A percentile compares a stretch with the other conserved stretches of the same genome.
Conservation (phyloP, 148 eudicot genomes). For the Persicaria maculosa region DNA sequence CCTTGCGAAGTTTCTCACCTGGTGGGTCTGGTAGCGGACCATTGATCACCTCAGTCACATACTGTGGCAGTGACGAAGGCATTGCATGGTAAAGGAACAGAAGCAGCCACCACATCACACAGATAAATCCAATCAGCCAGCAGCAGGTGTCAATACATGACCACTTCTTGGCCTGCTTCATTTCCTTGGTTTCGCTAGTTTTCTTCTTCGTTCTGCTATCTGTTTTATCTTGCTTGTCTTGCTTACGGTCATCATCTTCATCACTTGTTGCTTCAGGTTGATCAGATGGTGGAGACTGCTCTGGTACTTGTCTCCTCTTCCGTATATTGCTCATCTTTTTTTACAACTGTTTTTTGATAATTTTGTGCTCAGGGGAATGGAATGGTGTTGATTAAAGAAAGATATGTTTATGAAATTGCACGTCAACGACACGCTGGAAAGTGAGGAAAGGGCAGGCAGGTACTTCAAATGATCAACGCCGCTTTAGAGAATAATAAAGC, state of each 20-base stretch:
- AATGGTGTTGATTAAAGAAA: neutral
- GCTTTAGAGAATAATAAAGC: neutral
- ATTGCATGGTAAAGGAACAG: constrained; percentile 63
- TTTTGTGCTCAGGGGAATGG: neutral
- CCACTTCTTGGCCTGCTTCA: constrained; percentile 29
- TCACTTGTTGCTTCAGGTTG: constrained; percentile 5
- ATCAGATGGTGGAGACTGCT: constrained; percentile 9
- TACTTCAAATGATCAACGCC: neutral
- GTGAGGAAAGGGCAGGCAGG: neutral
- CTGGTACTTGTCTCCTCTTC: constrained; percentile 2
- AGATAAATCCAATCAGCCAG: constrained; percentile 65
- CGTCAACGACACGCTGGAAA: neutral
- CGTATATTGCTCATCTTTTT: constrained; percentile 2
- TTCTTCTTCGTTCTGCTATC: neutral
- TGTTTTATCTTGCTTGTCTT: neutral
- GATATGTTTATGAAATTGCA: neutral
- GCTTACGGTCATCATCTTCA: neutral
- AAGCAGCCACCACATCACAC: constrained; percentile 64
- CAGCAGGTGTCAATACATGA: constrained; percentile 71
- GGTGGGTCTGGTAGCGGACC: constrained; percentile 88
- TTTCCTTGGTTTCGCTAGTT: neutral
- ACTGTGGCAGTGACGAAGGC: constrained; percentile 84
- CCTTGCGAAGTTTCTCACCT: constrained; percentile 54
- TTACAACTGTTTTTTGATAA: neutral
- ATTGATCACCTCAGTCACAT: constrained; percentile 81